phyloP scores from a whole-genome alignment of 352 stramenopile genomes.

The Pythium folliculosum region DNA sequence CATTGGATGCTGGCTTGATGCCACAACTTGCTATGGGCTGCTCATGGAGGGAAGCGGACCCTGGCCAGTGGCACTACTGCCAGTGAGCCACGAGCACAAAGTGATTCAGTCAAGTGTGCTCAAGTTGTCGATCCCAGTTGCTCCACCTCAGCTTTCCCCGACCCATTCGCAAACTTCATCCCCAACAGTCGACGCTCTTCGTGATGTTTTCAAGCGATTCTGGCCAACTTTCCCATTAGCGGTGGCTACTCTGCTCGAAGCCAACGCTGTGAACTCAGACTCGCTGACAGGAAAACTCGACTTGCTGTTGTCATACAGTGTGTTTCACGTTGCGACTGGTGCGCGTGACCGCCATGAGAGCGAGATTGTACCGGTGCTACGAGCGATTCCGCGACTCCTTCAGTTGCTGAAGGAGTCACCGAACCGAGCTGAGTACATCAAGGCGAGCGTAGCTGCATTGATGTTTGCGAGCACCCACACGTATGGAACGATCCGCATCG shows the following conservation, averaged over 20 bases:
- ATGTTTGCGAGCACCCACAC: conserved; percentile 26
- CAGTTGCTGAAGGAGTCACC: neutral
- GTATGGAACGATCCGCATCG: conserved; percentile 18
- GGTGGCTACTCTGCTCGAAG: conserved; percentile 33
- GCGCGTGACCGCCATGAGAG: conserved; percentile 28
- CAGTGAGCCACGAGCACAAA: conserved; percentile 24
- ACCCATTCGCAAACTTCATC: conserved; percentile 20
- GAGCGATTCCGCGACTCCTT: conserved; percentile 28
- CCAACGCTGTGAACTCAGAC: conserved; percentile 6
- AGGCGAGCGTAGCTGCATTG: conserved; percentile 14
- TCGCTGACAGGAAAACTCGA: conserved; percentile 14
- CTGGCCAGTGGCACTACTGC: conserved; percentile 18
- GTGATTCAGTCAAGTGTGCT: conserved; percentile 24
- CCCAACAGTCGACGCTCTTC: conserved; percentile 20
- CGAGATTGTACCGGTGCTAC: conserved; percentile 25
- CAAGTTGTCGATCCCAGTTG: conserved; percentile 26
- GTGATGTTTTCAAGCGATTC: conserved; percentile 53
- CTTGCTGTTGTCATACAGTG: conserved; percentile 22
- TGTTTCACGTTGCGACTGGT: conserved; percentile 26
- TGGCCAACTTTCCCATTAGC: conserved; percentile 58
- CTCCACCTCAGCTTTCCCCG: conserved; percentile 17
- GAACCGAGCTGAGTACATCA: conserved; percentile 13
- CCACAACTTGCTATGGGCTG: conserved; percentile 25
- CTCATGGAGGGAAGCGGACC: conserved; percentile 27
- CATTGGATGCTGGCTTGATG: conserved; percentile 27